Percentiles rank a stretch among this genome's conserved stretches.
Evolutionary conservation across 2,329 filamentous ascomycete species (phyloP).

Genomic region (Plectosphaerella plurivora): DNA sequence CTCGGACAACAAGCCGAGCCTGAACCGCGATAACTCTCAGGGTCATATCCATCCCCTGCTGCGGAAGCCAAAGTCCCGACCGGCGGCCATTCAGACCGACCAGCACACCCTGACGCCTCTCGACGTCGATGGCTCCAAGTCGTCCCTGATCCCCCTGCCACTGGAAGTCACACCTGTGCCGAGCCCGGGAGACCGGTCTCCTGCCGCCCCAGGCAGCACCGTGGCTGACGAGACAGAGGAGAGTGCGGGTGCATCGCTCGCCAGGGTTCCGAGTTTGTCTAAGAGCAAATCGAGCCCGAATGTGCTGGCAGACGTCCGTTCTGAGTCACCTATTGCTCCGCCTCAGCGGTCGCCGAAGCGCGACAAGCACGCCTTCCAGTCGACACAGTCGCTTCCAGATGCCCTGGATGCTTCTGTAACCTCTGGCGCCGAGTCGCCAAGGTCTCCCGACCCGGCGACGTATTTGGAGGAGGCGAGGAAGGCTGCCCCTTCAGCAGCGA

Average conservation of each 20-base stretch:
- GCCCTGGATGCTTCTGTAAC: neutral
- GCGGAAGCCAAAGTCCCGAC: too few relatives aligned
- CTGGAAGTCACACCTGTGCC: slow-evolving; percentile 2
- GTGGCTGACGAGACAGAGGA: neutral
- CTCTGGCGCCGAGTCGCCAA: neutral
- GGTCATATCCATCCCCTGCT: too few relatives aligned
- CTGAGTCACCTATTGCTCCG: slow-evolving; percentile 26
- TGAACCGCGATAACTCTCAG: neutral
- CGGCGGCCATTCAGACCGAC: slow-evolving; percentile 3
- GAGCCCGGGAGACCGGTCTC: slow-evolving; percentile 1
- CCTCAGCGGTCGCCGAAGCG: slow-evolving; percentile 16
- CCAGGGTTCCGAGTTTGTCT: slow-evolving; percentile 9
- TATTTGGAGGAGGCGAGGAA: slow-evolving; percentile 11
- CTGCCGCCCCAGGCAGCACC: too few relatives aligned
- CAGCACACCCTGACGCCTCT: slow-evolving; percentile 5
- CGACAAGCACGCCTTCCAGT: slow-evolving; percentile 15
- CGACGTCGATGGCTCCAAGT: slow-evolving; percentile 2
- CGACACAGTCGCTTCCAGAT: neutral
- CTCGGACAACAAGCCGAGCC: neutral
- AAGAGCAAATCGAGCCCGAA: slow-evolving; percentile 18
- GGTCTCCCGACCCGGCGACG: slow-evolving; percentile 4
- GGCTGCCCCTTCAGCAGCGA: neutral
- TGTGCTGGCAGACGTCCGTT: slow-evolving; percentile 17
- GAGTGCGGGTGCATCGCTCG: neutral
- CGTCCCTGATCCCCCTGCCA: slow-evolving; percentile 3